A percentile compares a stretch with the other conserved stretches of the same genome.
phyloP scores from a whole-genome alignment of 495 filamentous ascomycete species.

The Tuber umbilicatum region DNA sequence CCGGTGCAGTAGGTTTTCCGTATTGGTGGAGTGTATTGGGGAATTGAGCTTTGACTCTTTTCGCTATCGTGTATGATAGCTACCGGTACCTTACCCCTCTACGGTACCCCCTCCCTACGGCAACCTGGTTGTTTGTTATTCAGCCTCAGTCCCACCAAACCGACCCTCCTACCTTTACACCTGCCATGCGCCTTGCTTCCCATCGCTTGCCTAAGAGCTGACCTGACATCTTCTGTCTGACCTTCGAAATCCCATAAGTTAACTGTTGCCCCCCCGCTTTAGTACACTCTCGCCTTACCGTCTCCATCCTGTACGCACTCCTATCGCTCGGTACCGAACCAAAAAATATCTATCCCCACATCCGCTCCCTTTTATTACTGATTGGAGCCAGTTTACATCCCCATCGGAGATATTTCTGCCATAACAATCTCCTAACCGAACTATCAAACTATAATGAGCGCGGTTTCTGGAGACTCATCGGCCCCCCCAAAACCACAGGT shows the following conservation, averaged over 20 bases:
- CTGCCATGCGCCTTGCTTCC: neutral
- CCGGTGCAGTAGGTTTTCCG: neutral
- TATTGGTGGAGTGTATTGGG: neutral
- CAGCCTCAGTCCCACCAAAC: constrained; percentile 1
- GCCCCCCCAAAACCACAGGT: constrained; percentile 53
- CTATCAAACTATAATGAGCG: constrained; percentile 30
- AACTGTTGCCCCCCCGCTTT: neutral
- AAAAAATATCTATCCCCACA: neutral
- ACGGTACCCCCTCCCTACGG: neutral
- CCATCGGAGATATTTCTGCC: neutral
- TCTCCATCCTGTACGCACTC: neutral
- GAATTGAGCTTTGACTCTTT: neutral
- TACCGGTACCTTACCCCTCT: neutral
- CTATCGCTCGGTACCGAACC: neutral
- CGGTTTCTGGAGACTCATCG: constrained; percentile 27
- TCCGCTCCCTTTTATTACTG: neutral
- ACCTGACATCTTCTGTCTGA: neutral
- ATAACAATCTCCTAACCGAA: constrained; percentile 20
- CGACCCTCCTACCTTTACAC: neutral
- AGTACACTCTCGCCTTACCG: neutral
- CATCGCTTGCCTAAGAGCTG: neutral
- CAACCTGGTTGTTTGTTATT: neutral
- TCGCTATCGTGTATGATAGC: neutral
- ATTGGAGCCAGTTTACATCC: neutral
- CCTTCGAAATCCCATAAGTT: constrained; percentile 3